Conservation (phyloP, 202 grass and related monocot genomes). For the Hordeum pubiflorum region DNA sequence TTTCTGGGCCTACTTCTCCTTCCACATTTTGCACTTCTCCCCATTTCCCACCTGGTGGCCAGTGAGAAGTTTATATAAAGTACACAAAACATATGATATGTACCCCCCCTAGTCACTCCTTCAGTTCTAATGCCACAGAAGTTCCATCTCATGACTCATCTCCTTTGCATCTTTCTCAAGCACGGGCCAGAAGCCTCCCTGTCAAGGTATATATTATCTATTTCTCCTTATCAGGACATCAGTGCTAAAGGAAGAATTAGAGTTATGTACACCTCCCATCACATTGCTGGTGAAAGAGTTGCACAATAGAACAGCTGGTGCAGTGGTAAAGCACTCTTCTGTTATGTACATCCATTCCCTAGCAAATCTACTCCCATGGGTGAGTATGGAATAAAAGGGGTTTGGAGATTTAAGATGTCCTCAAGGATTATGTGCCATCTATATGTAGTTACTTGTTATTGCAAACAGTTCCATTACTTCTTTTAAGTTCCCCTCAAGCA, state of each 20-base stretch:
- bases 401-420: not conserved
- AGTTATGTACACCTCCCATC: not conserved
- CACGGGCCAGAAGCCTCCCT: not conserved
- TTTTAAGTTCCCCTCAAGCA: conserved; percentile 12
- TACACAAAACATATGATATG: not conserved
- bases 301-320: not conserved
- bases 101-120: not conserved
- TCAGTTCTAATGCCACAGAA: not conserved
- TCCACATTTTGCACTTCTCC: not conserved
- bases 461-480: not conserved
- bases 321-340: not conserved
- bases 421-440: conserved; percentile 2
- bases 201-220: not conserved
- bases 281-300: not conserved
- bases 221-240: not conserved
- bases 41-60: not conserved
- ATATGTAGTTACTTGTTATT: conserved; percentile 17
- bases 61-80: not conserved
- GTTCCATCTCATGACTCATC: not conserved
- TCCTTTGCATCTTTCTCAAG: not conserved
- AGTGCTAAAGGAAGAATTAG: not conserved
- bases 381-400: not conserved
- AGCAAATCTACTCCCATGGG: not conserved
- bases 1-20: not conserved
- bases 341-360: not conserved